Percentiles rank a stretch among this genome's conserved stretches.
Conservation (phyloP, 176 grass and related monocot species). For the Tillandsia leiboldiana region DNA sequence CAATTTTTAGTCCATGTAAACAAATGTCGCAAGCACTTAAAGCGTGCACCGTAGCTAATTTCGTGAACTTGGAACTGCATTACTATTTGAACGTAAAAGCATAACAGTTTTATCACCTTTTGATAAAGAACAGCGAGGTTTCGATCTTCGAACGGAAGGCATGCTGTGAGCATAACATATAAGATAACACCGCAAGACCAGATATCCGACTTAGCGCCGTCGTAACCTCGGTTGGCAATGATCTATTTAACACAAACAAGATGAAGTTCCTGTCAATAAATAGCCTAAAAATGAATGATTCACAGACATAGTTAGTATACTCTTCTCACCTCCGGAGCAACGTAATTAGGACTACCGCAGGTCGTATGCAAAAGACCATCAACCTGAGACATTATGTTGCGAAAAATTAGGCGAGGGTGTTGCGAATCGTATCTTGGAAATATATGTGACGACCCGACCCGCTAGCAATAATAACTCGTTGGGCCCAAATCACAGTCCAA, state of each 20-base stretch:
- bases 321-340: conserved; percentile 73
- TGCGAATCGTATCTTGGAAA: conserved; percentile 3
- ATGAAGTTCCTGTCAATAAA: not conserved
- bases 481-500: too few relatives aligned
- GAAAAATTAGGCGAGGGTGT: conserved; percentile 15
- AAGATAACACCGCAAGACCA: conserved; percentile 95
- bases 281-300: not conserved
- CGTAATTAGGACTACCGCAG: conserved; percentile 92
- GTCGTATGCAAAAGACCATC: conserved; percentile 90
- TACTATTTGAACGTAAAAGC: not conserved
- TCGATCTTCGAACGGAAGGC: conserved; percentile 73
- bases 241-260: conserved; percentile 34
- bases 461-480: too few relatives aligned
- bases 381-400: conserved; percentile 38
- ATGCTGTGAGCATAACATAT: conserved; percentile 80
- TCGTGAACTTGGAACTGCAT: not conserved
- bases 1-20: too few relatives aligned
- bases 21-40: too few relatives aligned
- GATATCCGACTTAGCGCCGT: conserved; percentile 69
- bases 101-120: conserved; percentile 34
- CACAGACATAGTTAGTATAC: too few relatives aligned
- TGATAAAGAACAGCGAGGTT: conserved; percentile 70
- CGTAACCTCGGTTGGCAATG: conserved; percentile 83
- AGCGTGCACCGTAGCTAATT: not conserved
- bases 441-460: too few relatives aligned